phyloP scores from a whole-genome alignment of 2,329 filamentous ascomycete species.

The Penicillium sp. region DNA sequence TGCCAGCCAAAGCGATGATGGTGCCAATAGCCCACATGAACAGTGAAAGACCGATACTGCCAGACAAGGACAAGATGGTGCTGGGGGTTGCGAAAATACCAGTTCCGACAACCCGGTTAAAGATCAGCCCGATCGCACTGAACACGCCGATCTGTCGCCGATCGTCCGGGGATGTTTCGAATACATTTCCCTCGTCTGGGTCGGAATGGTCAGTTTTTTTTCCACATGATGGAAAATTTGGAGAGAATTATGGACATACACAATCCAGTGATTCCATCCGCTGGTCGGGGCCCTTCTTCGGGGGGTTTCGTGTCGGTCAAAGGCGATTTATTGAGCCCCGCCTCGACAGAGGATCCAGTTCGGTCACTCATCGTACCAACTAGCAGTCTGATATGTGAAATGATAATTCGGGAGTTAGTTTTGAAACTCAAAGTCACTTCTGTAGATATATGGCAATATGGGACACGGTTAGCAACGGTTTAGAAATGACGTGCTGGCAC shows the following conservation, averaged over 20 bases:
- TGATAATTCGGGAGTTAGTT: neutral
- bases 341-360: neutral
- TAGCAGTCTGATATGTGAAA: neutral
- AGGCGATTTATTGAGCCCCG: neutral
- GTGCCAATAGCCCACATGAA: constrained; percentile 56
- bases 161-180: constrained; percentile 38
- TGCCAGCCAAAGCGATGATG: constrained; percentile 52
- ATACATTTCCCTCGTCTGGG: constrained; percentile 43
- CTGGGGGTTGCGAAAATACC: constrained; percentile 57
- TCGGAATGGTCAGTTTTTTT: neutral
- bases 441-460: neutral
- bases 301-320: neutral
- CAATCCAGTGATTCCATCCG: neutral
- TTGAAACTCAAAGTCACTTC: neutral
- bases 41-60: constrained; percentile 53
- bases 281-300: neutral
- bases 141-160: constrained; percentile 46
- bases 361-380: neutral
- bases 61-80: constrained; percentile 48
- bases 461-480: constrained; percentile 3
- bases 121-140: constrained; percentile 52
- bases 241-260: neutral
- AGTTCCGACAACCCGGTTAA: constrained; percentile 55
- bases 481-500: constrained; percentile 2
- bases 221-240: neutral